Evolutionary conservation across 1,284 basidiomycete species (phyloP).

Genomic region (Cryptococcus hybrid): DNA sequence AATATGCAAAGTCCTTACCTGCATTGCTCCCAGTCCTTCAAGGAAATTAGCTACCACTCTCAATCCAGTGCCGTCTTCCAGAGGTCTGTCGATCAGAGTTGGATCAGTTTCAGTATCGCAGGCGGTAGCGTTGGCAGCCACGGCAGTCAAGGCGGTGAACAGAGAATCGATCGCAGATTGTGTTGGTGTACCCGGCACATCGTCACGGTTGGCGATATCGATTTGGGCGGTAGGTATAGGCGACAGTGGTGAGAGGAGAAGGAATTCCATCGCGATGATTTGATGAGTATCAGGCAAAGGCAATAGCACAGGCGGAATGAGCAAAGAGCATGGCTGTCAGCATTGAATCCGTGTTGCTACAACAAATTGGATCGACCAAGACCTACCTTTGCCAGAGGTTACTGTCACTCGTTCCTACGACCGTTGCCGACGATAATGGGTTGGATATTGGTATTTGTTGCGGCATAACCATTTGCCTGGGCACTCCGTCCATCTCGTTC

Average conservation of each 20-base stretch:
- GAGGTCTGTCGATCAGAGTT: neutral
- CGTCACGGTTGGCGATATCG: neutral
- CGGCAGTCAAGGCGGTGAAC: neutral
- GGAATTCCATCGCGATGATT: conserved; percentile 17
- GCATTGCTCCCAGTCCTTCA: neutral
- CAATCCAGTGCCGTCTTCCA: neutral
- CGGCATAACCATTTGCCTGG: no score
- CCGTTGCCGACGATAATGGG: no score
- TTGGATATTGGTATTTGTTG: no score
- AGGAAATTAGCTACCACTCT: conserved; percentile 1
- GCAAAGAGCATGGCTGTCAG: neutral
- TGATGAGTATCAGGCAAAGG: neutral
- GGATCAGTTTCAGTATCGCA: neutral
- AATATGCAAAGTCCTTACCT: neutral
- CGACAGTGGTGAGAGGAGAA: conserved; percentile 11
- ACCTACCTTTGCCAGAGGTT: conserved; percentile 2
- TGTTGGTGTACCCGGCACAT: neutral
- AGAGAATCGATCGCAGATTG: neutral
- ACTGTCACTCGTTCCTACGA: no score
- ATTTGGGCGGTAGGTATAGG: neutral
- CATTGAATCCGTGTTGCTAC: neutral
- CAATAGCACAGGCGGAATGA: neutral
- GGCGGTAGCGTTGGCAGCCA: neutral
- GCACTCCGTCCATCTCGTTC: no score
- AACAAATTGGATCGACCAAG: conserved; percentile 1